Evolutionary conservation across 345 rosid genomes (phyloP), one percentile per base, ranked within the genome.

Genomic region (Murraya paniculata): DNA sequence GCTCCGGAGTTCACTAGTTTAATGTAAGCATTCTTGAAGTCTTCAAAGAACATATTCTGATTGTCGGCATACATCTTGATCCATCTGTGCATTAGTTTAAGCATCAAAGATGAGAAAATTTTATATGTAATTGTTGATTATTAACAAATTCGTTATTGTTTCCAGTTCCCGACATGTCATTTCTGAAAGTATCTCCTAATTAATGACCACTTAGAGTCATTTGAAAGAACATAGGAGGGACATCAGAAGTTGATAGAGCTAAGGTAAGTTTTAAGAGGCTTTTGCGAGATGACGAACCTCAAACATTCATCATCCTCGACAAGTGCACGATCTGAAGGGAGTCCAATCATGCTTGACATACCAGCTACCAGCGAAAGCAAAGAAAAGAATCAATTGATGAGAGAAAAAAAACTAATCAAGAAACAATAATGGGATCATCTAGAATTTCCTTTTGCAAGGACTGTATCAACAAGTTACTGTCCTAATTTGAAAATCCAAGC

Each of bases 321-420:
- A 28, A 93, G 86, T 69, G 92, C 94, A 77, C 79, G 99, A 86
- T 95, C 97, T 59, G 98, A 92, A 86, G 97, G 96, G 81, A 93
- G 97, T 73, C 99, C 97, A 27, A 92, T 84, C 98, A 93, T 90
- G 85, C 86, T 90, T 14, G 92, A 61, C 98, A 91, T 92, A 57
- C 89, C 92, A 73, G 75, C 96, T 93, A 86, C 83, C 80, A 57
- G 50, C 8, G 16, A 77, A 64, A 79, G 59, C 73, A 50, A 33
- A 79, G 56, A 74, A 41, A 31, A n/a, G 33, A 45, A 48, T 64
- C 45, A 57, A 55, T 31, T 21, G 22, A 65, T 5, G 16, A 74
- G 6, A 66, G 22, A 6, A 30, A 19, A 61, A 59, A 58, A 27
- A 9, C 27, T 61, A 7, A 9, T 27, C 77, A 18, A 25, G 24